These are phyloP conservation scores for Aspergillus steynii DNA, from an alignment of 495 filamentous ascomycete species.

Conservation along the genomic window DNA sequence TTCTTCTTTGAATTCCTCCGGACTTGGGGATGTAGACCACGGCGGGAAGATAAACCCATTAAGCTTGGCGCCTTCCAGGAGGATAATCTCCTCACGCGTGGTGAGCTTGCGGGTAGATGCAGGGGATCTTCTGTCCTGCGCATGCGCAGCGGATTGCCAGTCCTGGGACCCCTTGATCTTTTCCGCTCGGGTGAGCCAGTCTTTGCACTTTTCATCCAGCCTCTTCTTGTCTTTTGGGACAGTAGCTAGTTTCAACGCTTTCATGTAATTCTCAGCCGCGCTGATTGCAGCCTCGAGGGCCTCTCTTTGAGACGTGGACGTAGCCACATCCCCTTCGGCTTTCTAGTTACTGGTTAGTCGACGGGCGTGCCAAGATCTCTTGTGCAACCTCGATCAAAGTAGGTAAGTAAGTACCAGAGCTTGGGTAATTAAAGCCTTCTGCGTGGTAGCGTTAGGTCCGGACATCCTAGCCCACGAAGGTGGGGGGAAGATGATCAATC, in stretches of 20 bases:
- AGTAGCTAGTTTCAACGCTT: constrained; percentile 57
- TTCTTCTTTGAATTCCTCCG: constrained; percentile 51
- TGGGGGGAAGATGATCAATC: not conserved
- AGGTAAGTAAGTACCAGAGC: constrained; percentile 30
- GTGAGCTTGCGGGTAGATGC: constrained; percentile 62
- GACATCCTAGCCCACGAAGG: constrained; percentile 31
- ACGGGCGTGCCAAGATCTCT: not conserved
- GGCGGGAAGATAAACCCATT: constrained; percentile 80
- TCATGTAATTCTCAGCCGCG: constrained; percentile 77
- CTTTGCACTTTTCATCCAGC: constrained; percentile 64
- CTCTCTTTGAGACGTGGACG: constrained; percentile 57
- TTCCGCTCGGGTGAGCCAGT: constrained; percentile 68
- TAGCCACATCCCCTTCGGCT: constrained; percentile 57
- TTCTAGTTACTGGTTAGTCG: constrained; percentile 48
- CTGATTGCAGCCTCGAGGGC: constrained; percentile 73
- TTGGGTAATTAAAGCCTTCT: constrained; percentile 27
- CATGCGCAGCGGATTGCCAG: constrained; percentile 32
- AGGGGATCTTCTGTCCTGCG: constrained; percentile 28
- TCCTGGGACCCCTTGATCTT: constrained; percentile 60
- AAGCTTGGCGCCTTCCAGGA: constrained; percentile 74
- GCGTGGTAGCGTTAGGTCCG: constrained; percentile 25
- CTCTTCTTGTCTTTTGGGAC: constrained; percentile 54
- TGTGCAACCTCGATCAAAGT: not conserved
- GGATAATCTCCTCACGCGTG: constrained; percentile 73
- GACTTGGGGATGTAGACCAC: constrained; percentile 64